These are phyloP conservation scores for Ilex paraguariensis DNA, from an alignment of 305 asterid species.

Conservation along the genomic window DNA sequence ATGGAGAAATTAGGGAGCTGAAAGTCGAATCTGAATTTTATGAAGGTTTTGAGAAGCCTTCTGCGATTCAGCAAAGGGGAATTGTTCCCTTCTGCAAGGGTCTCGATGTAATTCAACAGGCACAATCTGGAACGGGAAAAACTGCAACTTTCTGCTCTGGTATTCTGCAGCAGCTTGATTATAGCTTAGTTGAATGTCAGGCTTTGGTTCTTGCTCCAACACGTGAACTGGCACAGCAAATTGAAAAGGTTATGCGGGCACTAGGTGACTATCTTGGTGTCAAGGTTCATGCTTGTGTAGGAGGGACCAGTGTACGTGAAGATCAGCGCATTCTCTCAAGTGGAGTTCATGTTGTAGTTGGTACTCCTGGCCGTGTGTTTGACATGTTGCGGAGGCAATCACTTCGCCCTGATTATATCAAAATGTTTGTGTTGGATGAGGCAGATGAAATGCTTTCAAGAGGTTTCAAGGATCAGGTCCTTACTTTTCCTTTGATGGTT, in stretches of 20 bases:
- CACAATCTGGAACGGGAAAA: no score
- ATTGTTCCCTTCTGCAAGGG: no score
- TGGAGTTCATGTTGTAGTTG: constrained; percentile 18
- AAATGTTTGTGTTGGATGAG: no score
- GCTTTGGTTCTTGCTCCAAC: constrained; percentile 14
- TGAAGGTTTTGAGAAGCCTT: constrained; percentile 19
- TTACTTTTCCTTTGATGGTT: not conserved
- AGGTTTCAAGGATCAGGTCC: constrained; percentile 10
- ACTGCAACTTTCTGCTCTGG: constrained; percentile 19
- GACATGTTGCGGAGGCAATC: no score
- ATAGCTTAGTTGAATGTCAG: no score
- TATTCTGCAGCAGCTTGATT: constrained; percentile 10
- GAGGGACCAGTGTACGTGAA: not conserved
- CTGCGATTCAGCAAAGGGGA: constrained; percentile 16
- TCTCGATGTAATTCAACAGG: no score
- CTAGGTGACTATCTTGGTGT: constrained; percentile 21
- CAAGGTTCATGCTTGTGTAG: constrained; percentile 19
- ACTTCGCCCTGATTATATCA: no score
- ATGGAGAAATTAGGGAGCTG: not conserved
- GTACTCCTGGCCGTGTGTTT: not conserved
- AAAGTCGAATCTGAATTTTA: not conserved
- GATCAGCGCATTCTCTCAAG: not conserved
- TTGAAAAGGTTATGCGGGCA: constrained; percentile 20
- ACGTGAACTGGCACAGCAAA: constrained; percentile 20
- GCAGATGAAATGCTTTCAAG: constrained; percentile 10